Percentiles rank a stretch among this genome's conserved stretches.
Evolutionary conservation across 768 basidiomycete genomes (phyloP).

Genomic region (Pleurotus giganteus): DNA sequence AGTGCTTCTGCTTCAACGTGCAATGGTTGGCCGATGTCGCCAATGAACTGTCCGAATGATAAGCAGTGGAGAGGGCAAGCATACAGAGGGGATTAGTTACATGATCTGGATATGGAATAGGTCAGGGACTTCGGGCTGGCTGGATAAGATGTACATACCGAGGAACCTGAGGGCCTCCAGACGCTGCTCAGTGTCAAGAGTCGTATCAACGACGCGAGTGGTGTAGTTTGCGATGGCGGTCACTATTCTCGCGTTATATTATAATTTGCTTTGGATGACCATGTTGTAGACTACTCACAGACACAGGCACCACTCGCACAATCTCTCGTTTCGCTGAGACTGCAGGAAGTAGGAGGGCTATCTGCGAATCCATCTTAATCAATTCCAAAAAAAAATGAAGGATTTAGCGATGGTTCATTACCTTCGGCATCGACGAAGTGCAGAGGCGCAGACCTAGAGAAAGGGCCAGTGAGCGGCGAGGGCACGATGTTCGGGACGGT

Average conservation of each 20-base stretch:
- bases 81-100: conserved; percentile 21
- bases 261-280: conserved; percentile 13
- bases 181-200: conserved; percentile 37
- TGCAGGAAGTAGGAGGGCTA: conserved; percentile 47
- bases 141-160: conserved; percentile 32
- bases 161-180: conserved; percentile 56
- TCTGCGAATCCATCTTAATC: conserved; percentile 21
- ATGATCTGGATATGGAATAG: conserved; percentile 23
- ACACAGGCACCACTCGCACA: conserved; percentile 38
- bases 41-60: conserved; percentile 33
- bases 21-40: conserved; percentile 49
- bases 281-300: conserved; percentile 32
- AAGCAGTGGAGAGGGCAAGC: not conserved
- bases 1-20: conserved; percentile 42
- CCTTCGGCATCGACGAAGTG: conserved; percentile 55
- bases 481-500: not conserved
- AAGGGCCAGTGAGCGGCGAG: not conserved
- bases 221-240: conserved; percentile 60
- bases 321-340: conserved; percentile 44
- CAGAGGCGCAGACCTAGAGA: conserved; percentile 34
- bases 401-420: conserved; percentile 16
- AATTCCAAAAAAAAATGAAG: not conserved
- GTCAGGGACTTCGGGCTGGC: too few relatives aligned
- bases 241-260: conserved; percentile 26
- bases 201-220: conserved; percentile 40